Base-by-base conservation (phyloP, 176 grass and related monocot genomes). In the maize (Zea mays) region DNA sequence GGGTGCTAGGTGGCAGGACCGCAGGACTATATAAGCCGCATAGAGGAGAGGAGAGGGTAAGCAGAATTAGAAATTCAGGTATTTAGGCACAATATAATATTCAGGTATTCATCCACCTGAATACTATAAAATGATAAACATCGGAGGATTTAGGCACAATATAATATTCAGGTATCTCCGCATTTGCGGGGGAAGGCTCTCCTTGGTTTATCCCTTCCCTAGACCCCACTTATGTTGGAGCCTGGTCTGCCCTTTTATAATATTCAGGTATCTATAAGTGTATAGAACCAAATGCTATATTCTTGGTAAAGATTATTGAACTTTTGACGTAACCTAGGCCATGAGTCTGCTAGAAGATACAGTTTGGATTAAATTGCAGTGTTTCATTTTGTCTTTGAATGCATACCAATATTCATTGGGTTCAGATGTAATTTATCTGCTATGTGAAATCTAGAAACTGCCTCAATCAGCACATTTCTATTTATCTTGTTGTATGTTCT, bases 221-320 rank as follows among this genome's bases (percentile, higher is more conserved):
- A 27, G 27, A 27, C 27, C 0, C 27, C 27, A 27, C 27, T 27
- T 27, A 27, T 27, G 27, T 27, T 27, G 27, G 27, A 27, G 27
- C 27, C 27, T 27, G 27, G 27, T 27, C 27, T 27, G 27, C 27
- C 27, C 27, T 27, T 27, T 27, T 51, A 55, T 55, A 55, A 55
- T n/a, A 55, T 55, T 55, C 16, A 2, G 6, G 52, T n/a, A n/a
- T 17, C 6, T 9, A 7, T 56, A 58, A 58, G 16, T 21, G n/a
- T 21, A 58, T 58, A 58, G n/a, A 58, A 58, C n/a, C 55, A 58
- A 58, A 58, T 58, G 55, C 55, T 57, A 57, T 57, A 20, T 57
- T 57, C 20, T 58, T 21, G n/a, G 8, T 58, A 58, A 58, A 58
- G 3, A 21, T 58, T 58, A 58, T 58, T 58, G 55, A 58, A 6